Base-by-base conservation (phyloP, 78 protist genomes). In the Mastigamoeba balamuthi region DNA sequence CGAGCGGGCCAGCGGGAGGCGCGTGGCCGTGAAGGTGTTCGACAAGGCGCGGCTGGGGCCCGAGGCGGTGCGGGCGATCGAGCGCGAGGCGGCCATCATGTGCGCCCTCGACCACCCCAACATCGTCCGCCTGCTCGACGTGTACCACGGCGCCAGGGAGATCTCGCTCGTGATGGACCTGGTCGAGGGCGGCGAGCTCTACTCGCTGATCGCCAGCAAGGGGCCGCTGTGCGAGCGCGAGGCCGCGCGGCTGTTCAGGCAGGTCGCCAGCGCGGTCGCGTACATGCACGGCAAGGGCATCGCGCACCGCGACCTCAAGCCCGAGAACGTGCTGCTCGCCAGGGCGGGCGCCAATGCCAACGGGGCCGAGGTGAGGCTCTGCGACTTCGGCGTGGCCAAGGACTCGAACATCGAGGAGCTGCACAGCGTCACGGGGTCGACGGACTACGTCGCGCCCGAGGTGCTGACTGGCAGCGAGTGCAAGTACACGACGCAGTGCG, bases 141-240 rank as follows among this genome's bases (percentile, higher is more conserved):
- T n/a, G n/a, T n/a, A n/a, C n/a, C n/a, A n/a, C n/a, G n/a, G n/a
- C n/a, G n/a, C n/a, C n/a, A n/a, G n/a, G n/a, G n/a, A n/a, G n/a
- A n/a, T n/a, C n/a, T n/a, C n/a, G n/a, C n/a, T n/a, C n/a, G n/a
- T n/a, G n/a, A n/a, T n/a, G n/a, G n/a, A n/a, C n/a, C n/a, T n/a
- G 33, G 85, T 90, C 33, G 58, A 72, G 4, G 97, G 97, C 40
- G 97, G 97, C 41, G 97, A 93, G 77, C 80, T 93, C 68, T 93
- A 89, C 64, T 87, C 89, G 42, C 74, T 74, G 42, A 90, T 93
- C 76, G 88, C 86, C 40, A 87, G 80, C 29, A 76, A 78, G 42
- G 89, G 93, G 28, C 82, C 78, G 36, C 92, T 89, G 63, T 74
- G 84, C 10, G 95, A 92, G 76, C 69, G 36, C 4, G 93, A 84